Evolutionary conservation across 495 filamentous ascomycete species (phyloP), one percentile per base, ranked within the genome.

Genomic region (Penicillium roqueforti): DNA sequence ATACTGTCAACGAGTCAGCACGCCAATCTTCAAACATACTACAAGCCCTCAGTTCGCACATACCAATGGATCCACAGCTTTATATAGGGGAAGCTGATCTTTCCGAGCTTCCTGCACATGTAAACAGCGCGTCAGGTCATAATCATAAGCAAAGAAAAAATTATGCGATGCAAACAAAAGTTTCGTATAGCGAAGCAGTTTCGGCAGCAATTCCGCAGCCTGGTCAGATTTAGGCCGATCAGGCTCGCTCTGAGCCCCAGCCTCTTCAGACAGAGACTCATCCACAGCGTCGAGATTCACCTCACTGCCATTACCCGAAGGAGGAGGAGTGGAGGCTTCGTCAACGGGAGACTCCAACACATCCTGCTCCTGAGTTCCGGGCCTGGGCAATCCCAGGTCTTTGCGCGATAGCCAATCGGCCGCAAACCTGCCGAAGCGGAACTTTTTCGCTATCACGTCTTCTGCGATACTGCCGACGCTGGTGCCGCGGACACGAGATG

Each of bases 61-160:
- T 68, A 87, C 86, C 61, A 85, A 74, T 18, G 83, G 83, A 69
- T 97, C 90, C n/a, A 87, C 88, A 54, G 77, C 71, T 57, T 81
- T 81, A 61, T 87, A 78, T 4, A 96, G 72, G 10, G 90, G 86
- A 37, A 84, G 41, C 13, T 76, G 73, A 4, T 68, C 68, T 23
- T 56, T 68, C 46, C 58, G 36, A 16, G 64, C 55, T 6, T 74
- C 65, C 47, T 80, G 77, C 26, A 67, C 70, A 32, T 76, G 73
- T 59, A 87, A 63, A 55, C 80, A 82, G 39, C 85, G 78, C 10
- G 92, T 96, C 29, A 97, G 78, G 63, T 97, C 92, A 67, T 88
- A 80, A 56, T 98, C 93, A 67, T 98, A 96, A 11, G 89, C 85
- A 61, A 88, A 98, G 71, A 85, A 97, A 71, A 96, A 96, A 66